These are phyloP conservation scores for Metschnikowia gelsemii DNA, from an alignment of 805 yeast genomes.

Conservation along the genomic window DNA sequence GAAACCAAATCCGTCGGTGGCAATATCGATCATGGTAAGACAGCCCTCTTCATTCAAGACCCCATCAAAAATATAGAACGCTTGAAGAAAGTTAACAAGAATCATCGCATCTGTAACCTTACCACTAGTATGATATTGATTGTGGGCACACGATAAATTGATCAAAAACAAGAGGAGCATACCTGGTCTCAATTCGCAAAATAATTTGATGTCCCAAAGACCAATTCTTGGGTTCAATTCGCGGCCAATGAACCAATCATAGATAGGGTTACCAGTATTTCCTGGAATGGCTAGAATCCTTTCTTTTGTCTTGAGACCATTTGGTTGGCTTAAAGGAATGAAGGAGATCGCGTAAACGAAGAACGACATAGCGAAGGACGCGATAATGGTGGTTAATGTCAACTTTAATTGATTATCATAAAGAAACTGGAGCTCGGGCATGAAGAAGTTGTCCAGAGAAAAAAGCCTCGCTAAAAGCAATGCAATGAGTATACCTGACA, in stretches of 20 bases:
- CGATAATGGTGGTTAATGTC: constrained; percentile 59
- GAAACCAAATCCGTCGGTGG: constrained; percentile 96
- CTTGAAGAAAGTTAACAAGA: constrained; percentile 67
- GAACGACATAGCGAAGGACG: constrained; percentile 61
- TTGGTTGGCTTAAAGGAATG: constrained; percentile 50
- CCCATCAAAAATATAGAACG: constrained; percentile 86
- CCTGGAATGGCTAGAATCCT: constrained; percentile 83
- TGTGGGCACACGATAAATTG: constrained; percentile 76
- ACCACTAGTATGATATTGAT: constrained; percentile 66
- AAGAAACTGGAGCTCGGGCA: constrained; percentile 80
- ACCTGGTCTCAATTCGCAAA: constrained; percentile 94
- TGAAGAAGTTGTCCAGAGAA: constrained; percentile 44
- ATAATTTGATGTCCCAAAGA: constrained; percentile 80
- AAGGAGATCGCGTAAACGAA: constrained; percentile 70
- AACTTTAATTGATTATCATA: constrained; percentile 68
- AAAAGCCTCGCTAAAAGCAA: constrained; percentile 53
- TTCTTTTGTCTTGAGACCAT: constrained; percentile 58
- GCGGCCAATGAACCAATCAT: constrained; percentile 97
- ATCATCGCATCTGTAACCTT: constrained; percentile 68
- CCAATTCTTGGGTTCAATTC: constrained; percentile 92
- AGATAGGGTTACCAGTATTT: constrained; percentile 69
- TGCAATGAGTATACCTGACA: constrained; percentile 41
- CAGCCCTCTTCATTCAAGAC: constrained; percentile 88
- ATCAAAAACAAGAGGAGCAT: constrained; percentile 80
- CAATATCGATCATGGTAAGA: constrained; percentile 91